Percentiles rank a stretch among this genome's conserved stretches.
phyloP scores from a whole-genome alignment of 148 eudicot genomes.

The Drosera capensis region DNA sequence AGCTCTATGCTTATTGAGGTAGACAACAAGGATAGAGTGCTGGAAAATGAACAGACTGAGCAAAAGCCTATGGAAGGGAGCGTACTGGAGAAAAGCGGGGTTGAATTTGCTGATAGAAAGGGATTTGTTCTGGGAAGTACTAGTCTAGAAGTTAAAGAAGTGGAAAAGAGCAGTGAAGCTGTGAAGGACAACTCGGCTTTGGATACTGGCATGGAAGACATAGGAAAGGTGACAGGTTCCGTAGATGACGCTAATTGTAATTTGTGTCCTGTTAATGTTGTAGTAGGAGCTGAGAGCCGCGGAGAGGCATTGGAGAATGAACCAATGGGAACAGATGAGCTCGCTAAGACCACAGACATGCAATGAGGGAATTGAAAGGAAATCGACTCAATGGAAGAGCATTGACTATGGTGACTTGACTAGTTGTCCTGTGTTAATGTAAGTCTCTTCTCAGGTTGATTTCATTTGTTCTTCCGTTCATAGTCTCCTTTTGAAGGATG shows the following conservation, averaged over 20 bases:
- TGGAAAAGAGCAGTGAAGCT: conserved; percentile 2
- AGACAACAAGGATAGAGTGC: conserved; percentile 1
- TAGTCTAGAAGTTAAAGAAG: neutral
- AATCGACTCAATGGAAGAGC: conserved; percentile 16
- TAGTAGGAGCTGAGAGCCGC: neutral
- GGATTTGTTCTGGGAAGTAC: conserved; percentile 22
- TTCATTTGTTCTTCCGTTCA: neutral
- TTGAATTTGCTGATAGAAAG: conserved; percentile 24
- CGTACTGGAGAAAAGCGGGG: neutral
- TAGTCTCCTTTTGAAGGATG: neutral
- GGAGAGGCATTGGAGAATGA: neutral
- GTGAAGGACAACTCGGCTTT: neutral
- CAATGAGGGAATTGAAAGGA: neutral
- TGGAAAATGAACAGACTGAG: neutral
- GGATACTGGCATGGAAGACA: neutral
- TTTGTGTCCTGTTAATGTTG: too few relatives aligned
- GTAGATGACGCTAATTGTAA: too few relatives aligned
- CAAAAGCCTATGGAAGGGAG: neutral
- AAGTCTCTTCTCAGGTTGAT: conserved; percentile 23
- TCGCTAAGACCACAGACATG: too few relatives aligned
- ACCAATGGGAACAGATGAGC: neutral
- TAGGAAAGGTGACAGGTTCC: too few relatives aligned
- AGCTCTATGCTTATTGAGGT: conserved; percentile 2
- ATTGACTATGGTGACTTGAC: conserved; percentile 26
- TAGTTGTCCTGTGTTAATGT: conserved; percentile 26